phyloP scores from a whole-genome alignment of 331 rosid genomes.

The Quercus lobata region DNA sequence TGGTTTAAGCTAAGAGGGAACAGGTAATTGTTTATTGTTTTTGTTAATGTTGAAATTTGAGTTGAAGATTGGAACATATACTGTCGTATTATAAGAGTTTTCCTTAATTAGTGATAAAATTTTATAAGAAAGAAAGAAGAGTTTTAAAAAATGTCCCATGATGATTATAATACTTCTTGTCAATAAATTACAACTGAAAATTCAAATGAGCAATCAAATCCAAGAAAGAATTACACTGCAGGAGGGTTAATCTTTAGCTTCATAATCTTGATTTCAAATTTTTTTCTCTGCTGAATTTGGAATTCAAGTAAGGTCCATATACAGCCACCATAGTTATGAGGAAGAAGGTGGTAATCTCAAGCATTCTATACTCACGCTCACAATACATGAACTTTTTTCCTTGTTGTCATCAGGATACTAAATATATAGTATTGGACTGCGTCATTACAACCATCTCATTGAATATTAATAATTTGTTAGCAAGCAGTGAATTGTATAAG shows the following conservation, averaged over 20 bases:
- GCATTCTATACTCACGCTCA: neutral
- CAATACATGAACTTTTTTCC: neutral
- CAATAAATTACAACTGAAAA: no score
- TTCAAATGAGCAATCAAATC: no score
- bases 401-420: neutral
- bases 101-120: no score
- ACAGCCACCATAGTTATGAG: constrained; percentile 3
- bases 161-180: no score
- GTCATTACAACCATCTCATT: neutral
- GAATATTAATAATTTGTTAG: neutral
- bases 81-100: neutral
- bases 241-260: no score
- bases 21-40: constrained; percentile 50
- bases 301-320: neutral
- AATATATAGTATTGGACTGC: neutral
- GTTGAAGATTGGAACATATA: neutral
- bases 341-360: neutral
- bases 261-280: no score
- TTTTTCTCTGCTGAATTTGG: neutral
- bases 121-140: no score
- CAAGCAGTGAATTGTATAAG: neutral
- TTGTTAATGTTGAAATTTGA: constrained; percentile 8
- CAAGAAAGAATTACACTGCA: no score
- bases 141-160: no score
- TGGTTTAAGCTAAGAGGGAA: constrained; percentile 95